Evolutionary conservation across 2,329 filamentous ascomycete species (phyloP).

Genomic region (Exophiala oligosperma): DNA sequence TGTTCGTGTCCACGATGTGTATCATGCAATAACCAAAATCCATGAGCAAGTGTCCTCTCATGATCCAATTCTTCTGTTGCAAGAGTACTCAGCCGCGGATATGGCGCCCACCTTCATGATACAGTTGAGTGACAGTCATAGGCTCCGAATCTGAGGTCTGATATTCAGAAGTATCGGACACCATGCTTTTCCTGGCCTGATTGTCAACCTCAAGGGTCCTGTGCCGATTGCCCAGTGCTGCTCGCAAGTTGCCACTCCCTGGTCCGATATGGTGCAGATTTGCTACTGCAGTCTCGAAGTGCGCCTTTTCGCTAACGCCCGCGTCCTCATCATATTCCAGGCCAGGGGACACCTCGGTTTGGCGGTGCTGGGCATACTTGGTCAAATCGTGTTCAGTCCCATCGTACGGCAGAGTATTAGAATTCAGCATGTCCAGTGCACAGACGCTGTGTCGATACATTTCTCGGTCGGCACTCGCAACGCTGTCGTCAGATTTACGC

Average conservation of each 20-base stretch:
- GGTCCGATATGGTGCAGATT: slow-evolving; percentile 15
- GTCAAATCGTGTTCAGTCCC: slow-evolving; percentile 16
- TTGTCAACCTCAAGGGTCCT: slow-evolving; percentile 1
- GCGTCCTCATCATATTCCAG: neutral
- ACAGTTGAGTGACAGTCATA: slow-evolving; percentile 22
- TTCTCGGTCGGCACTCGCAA: slow-evolving; percentile 25
- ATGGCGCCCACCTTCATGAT: slow-evolving; percentile 18
- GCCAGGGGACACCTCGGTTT: neutral
- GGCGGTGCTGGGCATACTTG: slow-evolving; percentile 4
- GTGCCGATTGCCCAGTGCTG: neutral
- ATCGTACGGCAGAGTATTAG: slow-evolving; percentile 8
- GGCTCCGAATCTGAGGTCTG: slow-evolving; percentile 21
- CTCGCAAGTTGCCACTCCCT: slow-evolving; percentile 12
- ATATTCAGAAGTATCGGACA: slow-evolving; percentile 20
- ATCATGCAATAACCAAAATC: neutral
- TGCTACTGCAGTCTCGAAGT: slow-evolving; percentile 6
- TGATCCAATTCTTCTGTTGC: neutral
- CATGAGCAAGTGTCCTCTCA: neutral
- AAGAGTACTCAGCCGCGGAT: slow-evolving; percentile 12
- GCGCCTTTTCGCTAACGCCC: neutral
- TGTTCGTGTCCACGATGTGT: no score
- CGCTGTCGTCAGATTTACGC: slow-evolving; percentile 13
- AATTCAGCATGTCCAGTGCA: slow-evolving; percentile 22
- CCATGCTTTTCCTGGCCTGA: slow-evolving; percentile 14
- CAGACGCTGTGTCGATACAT: slow-evolving; percentile 23